phyloP scores from a whole-genome alignment of 805 yeast species.

The Sugiyamaella valdiviana region DNA sequence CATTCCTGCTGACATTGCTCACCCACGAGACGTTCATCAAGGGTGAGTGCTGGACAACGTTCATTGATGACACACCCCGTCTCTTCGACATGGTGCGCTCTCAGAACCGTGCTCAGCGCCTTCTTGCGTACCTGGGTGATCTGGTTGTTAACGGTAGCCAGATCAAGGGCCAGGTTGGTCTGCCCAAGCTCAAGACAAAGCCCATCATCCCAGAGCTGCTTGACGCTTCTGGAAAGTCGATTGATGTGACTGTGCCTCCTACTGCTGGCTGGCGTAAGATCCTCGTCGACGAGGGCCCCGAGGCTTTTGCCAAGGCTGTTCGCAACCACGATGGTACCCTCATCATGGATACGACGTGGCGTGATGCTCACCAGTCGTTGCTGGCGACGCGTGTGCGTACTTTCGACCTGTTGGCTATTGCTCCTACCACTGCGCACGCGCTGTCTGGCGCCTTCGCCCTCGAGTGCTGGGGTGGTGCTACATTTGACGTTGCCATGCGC shows the following conservation, averaged over 20 bases:
- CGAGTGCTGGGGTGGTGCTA: slow-evolving; percentile 99
- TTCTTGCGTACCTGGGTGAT: slow-evolving; percentile 86
- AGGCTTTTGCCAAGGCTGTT: slow-evolving; percentile 80
- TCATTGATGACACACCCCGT: slow-evolving; percentile 95
- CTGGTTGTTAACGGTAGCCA: slow-evolving; percentile 93
- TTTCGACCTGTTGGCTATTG: slow-evolving; percentile 82
- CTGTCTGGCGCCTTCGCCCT: slow-evolving; percentile 85
- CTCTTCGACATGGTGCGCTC: slow-evolving; percentile 91
- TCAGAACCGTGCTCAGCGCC: slow-evolving; percentile 93
- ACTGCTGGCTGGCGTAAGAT: slow-evolving; percentile 91
- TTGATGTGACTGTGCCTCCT: slow-evolving; percentile 52
- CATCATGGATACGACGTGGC: slow-evolving; percentile 98
- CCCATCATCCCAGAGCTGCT: slow-evolving; percentile 71
- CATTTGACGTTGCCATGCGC: slow-evolving; percentile 98
- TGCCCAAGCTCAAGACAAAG: slow-evolving; percentile 72
- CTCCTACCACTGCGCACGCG: slow-evolving; percentile 90
- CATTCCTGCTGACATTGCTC: slow-evolving; percentile 84
- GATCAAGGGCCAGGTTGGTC: slow-evolving; percentile 90
- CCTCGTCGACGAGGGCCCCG: slow-evolving; percentile 79
- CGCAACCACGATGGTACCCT: slow-evolving; percentile 79
- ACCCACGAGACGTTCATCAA: slow-evolving; percentile 81
- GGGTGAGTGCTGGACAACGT: slow-evolving; percentile 96
- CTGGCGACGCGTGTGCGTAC: slow-evolving; percentile 97
- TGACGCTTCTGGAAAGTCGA: slow-evolving; percentile 53
- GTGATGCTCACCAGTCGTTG: slow-evolving; percentile 98